These are phyloP conservation scores for Papilionanthe hybrid DNA, from an alignment of 116 monocot species.

Conservation along the genomic window DNA sequence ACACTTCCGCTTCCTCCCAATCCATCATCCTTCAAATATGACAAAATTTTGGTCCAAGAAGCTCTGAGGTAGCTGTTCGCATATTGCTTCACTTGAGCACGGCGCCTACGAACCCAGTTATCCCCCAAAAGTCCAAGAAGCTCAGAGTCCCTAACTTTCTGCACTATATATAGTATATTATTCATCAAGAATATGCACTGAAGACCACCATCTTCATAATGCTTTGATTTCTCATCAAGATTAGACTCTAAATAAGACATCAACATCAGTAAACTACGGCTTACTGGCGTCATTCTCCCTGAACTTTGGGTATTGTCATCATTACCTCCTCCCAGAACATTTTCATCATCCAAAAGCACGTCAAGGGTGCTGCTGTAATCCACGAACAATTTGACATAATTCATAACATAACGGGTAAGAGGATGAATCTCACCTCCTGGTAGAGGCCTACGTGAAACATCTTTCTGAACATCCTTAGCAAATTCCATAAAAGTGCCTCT, in stretches of 20 bases:
- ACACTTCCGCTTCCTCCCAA: slow-evolving; percentile 16
- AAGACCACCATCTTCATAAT: slow-evolving; percentile 31
- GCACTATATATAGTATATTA: slow-evolving; percentile 31
- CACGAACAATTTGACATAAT: slow-evolving; percentile 29
- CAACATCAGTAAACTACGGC: slow-evolving; percentile 16
- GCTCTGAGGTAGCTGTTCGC: slow-evolving; percentile 29
- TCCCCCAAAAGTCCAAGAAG: slow-evolving; percentile 29
- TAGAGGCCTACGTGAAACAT: slow-evolving; percentile 22
- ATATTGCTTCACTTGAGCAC: slow-evolving; percentile 25
- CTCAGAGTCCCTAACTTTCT: slow-evolving; percentile 37
- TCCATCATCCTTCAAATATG: slow-evolving; percentile 31
- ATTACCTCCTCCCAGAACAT: not conserved
- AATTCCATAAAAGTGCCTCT: slow-evolving; percentile 31
- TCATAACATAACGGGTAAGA: slow-evolving; percentile 40
- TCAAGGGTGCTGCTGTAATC: slow-evolving; percentile 29
- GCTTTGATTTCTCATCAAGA: slow-evolving; percentile 32
- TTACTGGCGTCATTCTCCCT: slow-evolving; percentile 20
- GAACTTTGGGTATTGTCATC: not conserved
- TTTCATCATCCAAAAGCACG: slow-evolving; percentile 15
- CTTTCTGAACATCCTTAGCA: slow-evolving; percentile 25
- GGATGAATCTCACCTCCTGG: slow-evolving; percentile 34
- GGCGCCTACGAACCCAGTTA: slow-evolving; percentile 29
- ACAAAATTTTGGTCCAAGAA: slow-evolving; percentile 28
- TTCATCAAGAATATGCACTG: slow-evolving; percentile 38
- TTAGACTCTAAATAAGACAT: slow-evolving; percentile 33